Evolutionary conservation across 805 yeast species (phyloP), one percentile per base, ranked within the genome.

Genomic region (Starmerella tilneyi): DNA sequence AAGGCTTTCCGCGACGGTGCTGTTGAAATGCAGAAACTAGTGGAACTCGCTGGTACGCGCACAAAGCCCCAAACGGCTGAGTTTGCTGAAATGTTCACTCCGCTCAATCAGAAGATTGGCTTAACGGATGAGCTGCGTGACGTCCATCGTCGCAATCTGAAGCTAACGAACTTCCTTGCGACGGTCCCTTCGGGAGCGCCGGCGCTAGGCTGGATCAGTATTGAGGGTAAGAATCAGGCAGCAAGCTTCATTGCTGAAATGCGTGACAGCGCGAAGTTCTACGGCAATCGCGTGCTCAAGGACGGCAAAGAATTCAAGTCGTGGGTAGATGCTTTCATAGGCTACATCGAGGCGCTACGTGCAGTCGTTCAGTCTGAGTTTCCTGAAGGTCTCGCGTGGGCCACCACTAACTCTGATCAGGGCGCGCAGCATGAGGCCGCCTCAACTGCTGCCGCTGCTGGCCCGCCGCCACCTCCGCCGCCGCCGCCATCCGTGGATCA

Each of bases 201-300:
- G 9, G 84, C 83, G 6, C 69, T 88, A 44, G 94, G 94, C 20
- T 92, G 99, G 99, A 74, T 89, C 50, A 76, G 84, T 16, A 74
- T 75, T 5, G 75, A 72, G 3, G 53, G 53, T 41, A 47, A 47
- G 38, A 28, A 36, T 37, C 77, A 84, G 4, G 95, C 96, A 1
- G 75, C 81, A 13, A 56, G 57, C 8, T 74, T 71, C 52, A 73
- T 92, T 46, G 75, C 81, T 3, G 96, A 88, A 53, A 83, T 79
- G 65, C 83, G 81, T 60, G 98, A 92, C 59, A 77, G 94, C 17
- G 83, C 95, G 28, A 89, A 81, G 62, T 92, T 92, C 66, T 92
- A 96, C 86, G 75, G 94, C 9, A 88, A 92, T 66, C 76, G 94
- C 56, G 80, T 89, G 34, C 65, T 88, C 61, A 88, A 88, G 64